Evolutionary conservation across 2,329 filamentous ascomycete genomes (phyloP).

Genomic region (Talaromyces pinophilus): DNA sequence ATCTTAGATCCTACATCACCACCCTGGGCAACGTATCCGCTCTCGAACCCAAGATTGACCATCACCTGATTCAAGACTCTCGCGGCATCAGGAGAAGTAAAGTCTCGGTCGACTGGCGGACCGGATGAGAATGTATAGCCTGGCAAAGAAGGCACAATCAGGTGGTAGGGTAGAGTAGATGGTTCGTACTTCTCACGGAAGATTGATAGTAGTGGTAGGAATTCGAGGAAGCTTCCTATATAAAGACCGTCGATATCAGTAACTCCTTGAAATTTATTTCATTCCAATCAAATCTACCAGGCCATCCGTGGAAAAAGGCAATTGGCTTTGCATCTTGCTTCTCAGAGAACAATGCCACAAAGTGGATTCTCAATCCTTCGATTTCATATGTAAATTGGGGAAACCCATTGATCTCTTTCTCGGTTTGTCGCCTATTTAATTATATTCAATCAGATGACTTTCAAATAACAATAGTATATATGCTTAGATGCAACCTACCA

Average conservation of each 20-base stretch:
- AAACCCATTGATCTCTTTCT: conserved; percentile 52
- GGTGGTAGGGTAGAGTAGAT: conserved; percentile 56
- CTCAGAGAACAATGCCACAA: conserved; percentile 57
- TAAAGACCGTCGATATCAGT: not conserved
- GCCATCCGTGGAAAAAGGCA: conserved; percentile 59
- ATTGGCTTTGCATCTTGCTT: conserved; percentile 54
- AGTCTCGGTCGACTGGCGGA: conserved; percentile 52
- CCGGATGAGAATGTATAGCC: conserved; percentile 52
- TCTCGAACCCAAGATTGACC: conserved; percentile 54
- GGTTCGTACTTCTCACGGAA: conserved; percentile 53
- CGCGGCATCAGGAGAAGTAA: conserved; percentile 43
- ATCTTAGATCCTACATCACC: conserved; percentile 58
- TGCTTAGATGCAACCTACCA: conserved; percentile 41
- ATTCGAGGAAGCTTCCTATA: conserved; percentile 53
- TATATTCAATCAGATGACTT: not conserved
- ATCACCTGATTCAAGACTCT: conserved; percentile 55
- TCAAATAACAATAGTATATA: conserved; percentile 17
- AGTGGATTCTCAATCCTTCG: conserved; percentile 51
- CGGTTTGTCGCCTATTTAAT: conserved; percentile 34
- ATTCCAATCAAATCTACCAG: conserved; percentile 31
- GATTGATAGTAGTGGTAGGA: conserved; percentile 53
- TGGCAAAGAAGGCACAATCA: conserved; percentile 58
- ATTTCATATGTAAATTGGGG: conserved; percentile 51
- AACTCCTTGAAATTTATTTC: too few relatives aligned
- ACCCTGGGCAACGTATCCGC: conserved; percentile 58